Base-by-base conservation (phyloP, 2,329 filamentous ascomycete genomes). In the Epichloe bromicola region DNA sequence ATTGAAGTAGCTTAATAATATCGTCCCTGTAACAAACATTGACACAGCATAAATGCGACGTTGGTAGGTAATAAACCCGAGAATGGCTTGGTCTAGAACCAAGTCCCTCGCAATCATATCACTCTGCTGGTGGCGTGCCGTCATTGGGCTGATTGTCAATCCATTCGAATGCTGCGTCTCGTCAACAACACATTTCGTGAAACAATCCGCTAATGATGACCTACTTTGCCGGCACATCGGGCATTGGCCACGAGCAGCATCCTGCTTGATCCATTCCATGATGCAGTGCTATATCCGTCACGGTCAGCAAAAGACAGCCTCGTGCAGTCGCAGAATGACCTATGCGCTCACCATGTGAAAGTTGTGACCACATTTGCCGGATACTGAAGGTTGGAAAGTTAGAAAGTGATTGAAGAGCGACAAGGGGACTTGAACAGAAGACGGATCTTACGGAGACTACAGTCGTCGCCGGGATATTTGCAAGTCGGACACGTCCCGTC, bases 401-500 rank as follows among this genome's bases (percentile, higher is more conserved):
- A 48, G 46, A 41, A 42, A 17, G 38, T 17, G 17, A 7, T 20
- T 23, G 44, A 2, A 4, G 17, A 47, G 23, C 11, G 36, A 17
- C 15, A 26, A 47, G 20, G 46, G 48, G 44, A 15, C 48, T 14
- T 36, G 6, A 34, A 30, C 23, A 36, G 44, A 45, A n/a, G 4
- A 49, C 54, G 6, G 23, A 34, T 73, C 84, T 67, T 72, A 96
- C 91, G 76, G 53, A 98, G 75, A 53, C 86, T 86, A 70, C 93
- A 98, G 65, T 96, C 90, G 62, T 98, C 93, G 52, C 93, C 93
- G 14, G 93, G 93, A 64, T 89, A 97, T 75, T 94, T 95, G 82
- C 93, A 98, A 51, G 89, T 94, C 45, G 93, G 90, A 73, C 93
- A 98, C 26, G 93, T 97, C 53, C 90, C 91, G 66, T 98, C 93